Evolutionary conservation across 257 asterid species (phyloP), one percentile per base, ranked within the genome.

Genomic region (Schizonepeta tenuifolia): DNA sequence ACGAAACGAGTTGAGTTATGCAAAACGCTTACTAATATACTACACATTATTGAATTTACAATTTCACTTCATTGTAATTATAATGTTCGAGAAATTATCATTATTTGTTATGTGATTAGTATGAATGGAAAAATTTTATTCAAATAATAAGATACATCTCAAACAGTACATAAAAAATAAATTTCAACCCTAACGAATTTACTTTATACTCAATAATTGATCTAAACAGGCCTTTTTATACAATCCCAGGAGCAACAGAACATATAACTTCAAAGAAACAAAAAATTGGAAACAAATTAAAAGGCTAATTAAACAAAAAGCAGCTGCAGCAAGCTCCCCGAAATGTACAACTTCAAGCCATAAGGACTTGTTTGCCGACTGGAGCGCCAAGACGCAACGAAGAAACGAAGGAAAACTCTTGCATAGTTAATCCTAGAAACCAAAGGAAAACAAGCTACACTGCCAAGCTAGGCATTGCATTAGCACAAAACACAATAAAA

Each of bases 391-490:
- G 18, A 24, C 24, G 20, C 38, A 9, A 66, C 60, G n/a, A 66
- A 26, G 46, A 46, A 41, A 65, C 21, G 43, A 47, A 24, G 46
- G 18, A 33, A 31, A 9, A 49, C 44, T 38, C 72, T 38, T 73
- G 78, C 73, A 74, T 0, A 66, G 46, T 24, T 33, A 33, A 63
- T 63, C 76, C 80, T 76, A 70, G 54, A 70, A 76, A 54, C 67
- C 53, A 63, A 41, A 33, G n/a, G 38, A 57, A 55, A 74, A 62
- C 41, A 41, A 61, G 57, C 43, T 44, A 65, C 70, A 65, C 40
- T 26, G 55, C 73, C 72, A 76, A 57, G 40, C 76, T 68, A 38
- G 59, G 20, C 76, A 62, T 40, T 44, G 38, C 63, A 56, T 76
- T 70, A 76, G 75, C 71, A 49, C 51, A 38, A 66, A 9, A 65